These are phyloP conservation scores for Hymenoscyphus albidus DNA, from an alignment of 2,329 filamentous ascomycete genomes.

Conservation along the genomic window DNA sequence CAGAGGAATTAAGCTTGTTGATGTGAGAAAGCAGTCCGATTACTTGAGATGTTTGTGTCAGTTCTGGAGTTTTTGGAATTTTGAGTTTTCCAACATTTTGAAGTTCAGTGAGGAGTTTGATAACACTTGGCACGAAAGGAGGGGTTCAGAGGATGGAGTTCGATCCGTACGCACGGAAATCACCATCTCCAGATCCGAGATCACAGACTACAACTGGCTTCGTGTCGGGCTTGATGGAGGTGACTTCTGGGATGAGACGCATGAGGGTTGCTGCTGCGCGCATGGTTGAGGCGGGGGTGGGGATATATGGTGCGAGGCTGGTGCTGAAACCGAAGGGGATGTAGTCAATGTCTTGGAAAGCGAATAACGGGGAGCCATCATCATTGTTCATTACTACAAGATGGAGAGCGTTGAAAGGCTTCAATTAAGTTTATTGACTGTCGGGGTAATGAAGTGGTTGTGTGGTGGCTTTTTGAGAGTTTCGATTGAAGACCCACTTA, in stretches of 20 bases:
- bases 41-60: slow-evolving; percentile 16
- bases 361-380: slow-evolving; percentile 23
- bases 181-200: slow-evolving; percentile 26
- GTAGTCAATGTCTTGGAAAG: slow-evolving; percentile 32
- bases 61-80: not conserved
- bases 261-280: slow-evolving; percentile 27
- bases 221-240: slow-evolving; percentile 8
- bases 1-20: slow-evolving; percentile 9
- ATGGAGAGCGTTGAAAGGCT: not conserved
- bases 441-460: not conserved
- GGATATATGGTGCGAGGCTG: slow-evolving; percentile 24
- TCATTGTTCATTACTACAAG: slow-evolving; percentile 23
- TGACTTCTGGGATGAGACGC: slow-evolving; percentile 15
- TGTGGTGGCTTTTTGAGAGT: not conserved
- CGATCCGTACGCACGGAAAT: slow-evolving; percentile 20
- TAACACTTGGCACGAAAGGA: not conserved
- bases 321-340: slow-evolving; percentile 23
- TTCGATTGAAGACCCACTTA: not conserved
- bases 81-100: not conserved
- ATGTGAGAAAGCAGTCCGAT: slow-evolving; percentile 22
- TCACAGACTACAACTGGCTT: slow-evolving; percentile 21
- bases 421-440: not conserved
- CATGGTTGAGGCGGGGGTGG: slow-evolving; percentile 23
- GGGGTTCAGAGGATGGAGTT: slow-evolving; percentile 6
- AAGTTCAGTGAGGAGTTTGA: not conserved